Percentiles rank a stretch among this genome's conserved stretches.
phyloP scores from a whole-genome alignment of 2,329 filamentous ascomycete species.

The Aspergillus pseudoviridinutans region DNA sequence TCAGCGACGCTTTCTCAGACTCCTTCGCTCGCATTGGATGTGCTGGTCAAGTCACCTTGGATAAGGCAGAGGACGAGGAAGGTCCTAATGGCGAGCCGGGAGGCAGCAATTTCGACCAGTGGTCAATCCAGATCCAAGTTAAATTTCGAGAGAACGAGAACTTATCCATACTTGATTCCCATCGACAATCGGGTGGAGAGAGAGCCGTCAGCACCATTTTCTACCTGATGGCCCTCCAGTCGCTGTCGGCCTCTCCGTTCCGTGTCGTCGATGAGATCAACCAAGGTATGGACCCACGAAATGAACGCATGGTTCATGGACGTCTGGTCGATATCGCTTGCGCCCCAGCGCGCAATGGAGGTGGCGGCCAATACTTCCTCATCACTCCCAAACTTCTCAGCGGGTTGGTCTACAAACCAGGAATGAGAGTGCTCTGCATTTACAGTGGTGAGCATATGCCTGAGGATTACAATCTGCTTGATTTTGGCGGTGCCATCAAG shows the following conservation, averaged over 20 bases:
- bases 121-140: constrained; percentile 90
- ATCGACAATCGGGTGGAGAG: constrained; percentile 94
- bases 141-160: constrained; percentile 87
- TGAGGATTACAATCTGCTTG: constrained; percentile 31
- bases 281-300: constrained; percentile 97
- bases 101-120: constrained; percentile 80
- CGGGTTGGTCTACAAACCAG: constrained; percentile 76
- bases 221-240: constrained; percentile 97
- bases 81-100: constrained; percentile 28
- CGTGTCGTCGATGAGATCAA: constrained; percentile 99
- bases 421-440: constrained; percentile 93
- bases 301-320: constrained; percentile 96
- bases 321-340: constrained; percentile 98
- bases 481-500: constrained; percentile 35
- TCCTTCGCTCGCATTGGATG: constrained; percentile 95
- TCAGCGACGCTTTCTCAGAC: constrained; percentile 85
- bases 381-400: constrained; percentile 94
- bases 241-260: constrained; percentile 89
- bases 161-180: constrained; percentile 79
- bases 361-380: constrained; percentile 79
- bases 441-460: constrained; percentile 71
- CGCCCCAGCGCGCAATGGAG: constrained; percentile 44
- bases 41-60: constrained; percentile 80
- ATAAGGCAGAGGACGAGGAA: constrained; percentile 59
- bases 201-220: constrained; percentile 96